Percentiles rank a stretch among this genome's conserved stretches.
Evolutionary conservation across 345 rosid species (phyloP).

Genomic region (Sonneratia alba): DNA sequence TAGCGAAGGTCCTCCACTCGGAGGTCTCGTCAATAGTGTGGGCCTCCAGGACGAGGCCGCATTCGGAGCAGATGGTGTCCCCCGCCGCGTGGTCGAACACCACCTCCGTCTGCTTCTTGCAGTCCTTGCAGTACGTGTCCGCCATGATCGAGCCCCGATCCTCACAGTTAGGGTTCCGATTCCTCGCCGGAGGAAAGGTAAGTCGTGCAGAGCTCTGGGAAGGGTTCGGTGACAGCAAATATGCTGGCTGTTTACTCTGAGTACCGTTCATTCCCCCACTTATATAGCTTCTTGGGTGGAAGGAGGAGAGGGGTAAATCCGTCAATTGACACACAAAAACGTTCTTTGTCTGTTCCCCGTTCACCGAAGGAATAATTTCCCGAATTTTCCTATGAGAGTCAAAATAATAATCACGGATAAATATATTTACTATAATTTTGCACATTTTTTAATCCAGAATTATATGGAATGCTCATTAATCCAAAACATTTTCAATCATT

Average conservation of each 20-base stretch:
- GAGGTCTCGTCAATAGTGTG: constrained; percentile 36
- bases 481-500: no score
- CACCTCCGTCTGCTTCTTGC: constrained; percentile 27
- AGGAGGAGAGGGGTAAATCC: not conserved
- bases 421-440: no score
- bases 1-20: constrained; percentile 41
- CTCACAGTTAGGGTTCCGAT: not conserved
- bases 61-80: constrained; percentile 38
- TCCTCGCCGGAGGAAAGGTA: not conserved
- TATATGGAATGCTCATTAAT: no score
- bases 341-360: constrained; percentile 2
- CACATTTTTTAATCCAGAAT: no score
- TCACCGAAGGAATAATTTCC: not conserved
- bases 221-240: not conserved
- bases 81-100: constrained; percentile 42
- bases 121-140: constrained; percentile 33
- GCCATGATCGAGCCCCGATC: constrained; percentile 17
- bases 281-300: not conserved
- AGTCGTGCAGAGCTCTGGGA: not conserved
- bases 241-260: not conserved
- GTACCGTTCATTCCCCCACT: not conserved
- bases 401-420: no score
- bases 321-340: not conserved
- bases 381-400: no score
- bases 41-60: constrained; percentile 38